phyloP scores from a whole-genome alignment of 2,329 filamentous ascomycete genomes.

The Claviceps humidiphila region DNA sequence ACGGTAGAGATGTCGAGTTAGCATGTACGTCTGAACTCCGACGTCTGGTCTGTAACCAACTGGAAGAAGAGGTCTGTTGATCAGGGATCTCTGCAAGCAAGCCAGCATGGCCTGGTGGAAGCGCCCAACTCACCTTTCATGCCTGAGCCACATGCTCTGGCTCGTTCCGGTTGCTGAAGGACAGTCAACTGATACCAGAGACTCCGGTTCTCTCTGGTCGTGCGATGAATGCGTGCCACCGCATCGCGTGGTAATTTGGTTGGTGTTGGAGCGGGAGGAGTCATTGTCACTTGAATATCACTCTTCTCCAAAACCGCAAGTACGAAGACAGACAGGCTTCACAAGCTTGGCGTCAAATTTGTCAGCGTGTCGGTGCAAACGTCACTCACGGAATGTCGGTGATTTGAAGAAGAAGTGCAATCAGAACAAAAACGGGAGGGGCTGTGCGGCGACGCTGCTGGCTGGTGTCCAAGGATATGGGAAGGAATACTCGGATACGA shows the following conservation, averaged over 20 bases:
- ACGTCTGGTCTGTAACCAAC: not conserved
- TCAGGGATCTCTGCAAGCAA: too few species aligned
- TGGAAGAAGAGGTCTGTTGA: too few species aligned
- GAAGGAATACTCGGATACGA: not conserved
- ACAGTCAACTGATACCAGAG: conserved; percentile 75
- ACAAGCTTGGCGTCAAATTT: not conserved
- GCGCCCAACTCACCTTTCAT: conserved; percentile 62
- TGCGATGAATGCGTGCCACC: conserved; percentile 32
- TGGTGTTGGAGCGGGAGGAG: conserved; percentile 17
- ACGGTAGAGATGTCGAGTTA: conserved; percentile 8
- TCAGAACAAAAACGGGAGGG: not conserved
- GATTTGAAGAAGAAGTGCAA: not conserved
- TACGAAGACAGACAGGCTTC: not conserved
- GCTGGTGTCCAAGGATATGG: not conserved
- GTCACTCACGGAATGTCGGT: not conserved
- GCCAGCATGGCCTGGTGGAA: not conserved
- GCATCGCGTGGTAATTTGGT: conserved; percentile 20
- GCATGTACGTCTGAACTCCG: conserved; percentile 1
- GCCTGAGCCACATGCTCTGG: conserved; percentile 86
- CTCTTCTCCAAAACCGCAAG: too few species aligned
- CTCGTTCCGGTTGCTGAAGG: conserved; percentile 87
- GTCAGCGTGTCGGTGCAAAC: not conserved
- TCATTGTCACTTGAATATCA: conserved; percentile 16
- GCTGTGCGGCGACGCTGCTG: too few species aligned
- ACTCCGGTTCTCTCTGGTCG: conserved; percentile 59